phyloP scores from a whole-genome alignment of 2,329 filamentous ascomycete genomes.

The Cladosporium sp. region DNA sequence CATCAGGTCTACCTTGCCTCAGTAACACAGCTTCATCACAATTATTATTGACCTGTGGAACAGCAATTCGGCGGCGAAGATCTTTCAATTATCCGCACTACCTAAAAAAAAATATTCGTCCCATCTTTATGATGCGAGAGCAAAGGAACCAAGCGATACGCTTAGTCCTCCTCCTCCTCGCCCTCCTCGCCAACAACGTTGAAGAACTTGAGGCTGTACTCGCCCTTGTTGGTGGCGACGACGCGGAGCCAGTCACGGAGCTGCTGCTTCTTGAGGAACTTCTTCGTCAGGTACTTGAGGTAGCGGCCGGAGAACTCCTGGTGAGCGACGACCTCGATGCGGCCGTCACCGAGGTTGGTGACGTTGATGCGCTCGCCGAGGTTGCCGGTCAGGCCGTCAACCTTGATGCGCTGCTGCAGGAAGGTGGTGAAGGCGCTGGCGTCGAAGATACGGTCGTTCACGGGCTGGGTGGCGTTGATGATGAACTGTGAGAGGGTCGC shows the following conservation, averaged over 20 bases:
- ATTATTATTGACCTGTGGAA: neutral
- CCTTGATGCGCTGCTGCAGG: slow-evolving; percentile 99
- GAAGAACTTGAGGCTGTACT: slow-evolving; percentile 99
- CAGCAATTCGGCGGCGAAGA: neutral
- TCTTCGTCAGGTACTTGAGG: slow-evolving; percentile 99
- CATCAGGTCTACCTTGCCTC: no score
- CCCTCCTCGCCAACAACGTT: slow-evolving; percentile 98
- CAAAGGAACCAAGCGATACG: slow-evolving; percentile 9
- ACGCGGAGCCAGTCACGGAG: slow-evolving; percentile 99
- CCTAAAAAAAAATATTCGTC: slow-evolving; percentile 4
- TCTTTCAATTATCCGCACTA: slow-evolving; percentile 10
- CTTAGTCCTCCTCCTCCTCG: slow-evolving; percentile 98
- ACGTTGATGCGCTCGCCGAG: slow-evolving; percentile 90
- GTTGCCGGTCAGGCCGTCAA: slow-evolving; percentile 96
- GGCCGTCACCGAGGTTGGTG: slow-evolving; percentile 86
- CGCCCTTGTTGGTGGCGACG: slow-evolving; percentile 93
- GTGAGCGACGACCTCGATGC: slow-evolving; percentile 96
- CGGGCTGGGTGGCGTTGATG: slow-evolving; percentile 98
- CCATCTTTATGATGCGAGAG: slow-evolving; percentile 5
- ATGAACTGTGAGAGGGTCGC: slow-evolving; percentile 62
- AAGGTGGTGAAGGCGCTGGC: slow-evolving; percentile 99
- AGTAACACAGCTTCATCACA: no score
- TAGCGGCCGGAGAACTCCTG: slow-evolving; percentile 98
- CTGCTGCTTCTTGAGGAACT: slow-evolving; percentile 99
- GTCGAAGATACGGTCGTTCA: slow-evolving; percentile 99